Evolutionary conservation across 768 basidiomycete genomes (phyloP), one percentile per base, ranked within the genome.

Genomic region (Tubosaeta sp.): DNA sequence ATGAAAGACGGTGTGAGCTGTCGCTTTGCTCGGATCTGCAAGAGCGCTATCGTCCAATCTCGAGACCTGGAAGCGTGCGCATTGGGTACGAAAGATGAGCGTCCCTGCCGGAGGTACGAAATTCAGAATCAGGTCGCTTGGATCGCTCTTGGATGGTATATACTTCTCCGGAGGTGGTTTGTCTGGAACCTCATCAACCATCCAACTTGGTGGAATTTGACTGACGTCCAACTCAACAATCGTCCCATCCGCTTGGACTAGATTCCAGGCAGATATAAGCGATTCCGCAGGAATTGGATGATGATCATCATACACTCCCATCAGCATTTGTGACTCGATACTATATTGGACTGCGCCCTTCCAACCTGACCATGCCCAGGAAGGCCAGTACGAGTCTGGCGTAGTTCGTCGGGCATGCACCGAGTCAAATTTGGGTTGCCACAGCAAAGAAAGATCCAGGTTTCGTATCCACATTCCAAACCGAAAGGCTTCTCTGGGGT

Each of bases 281-380:
- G 60, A 64, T 36, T 60, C 57, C 1, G 27, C 43, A 21, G 63
- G 63, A 9, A 9, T 27, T 2, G 21, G 21, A 38, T 52, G 54
- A 3, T 22, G 21, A 32, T 46, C 41, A 2, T 27, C 19, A 9
- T 45, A 24, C 1, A 22, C 19, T n/a, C 55, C 43, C 12, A 43
- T 14, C 18, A 46, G 14, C 39, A 47, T 25, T 4, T 49, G 43
- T 16, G 36, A 24, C 29, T 50, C 52, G 39, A 34, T 12, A 19
- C 46, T 27, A n/a, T 54, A 59, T 7, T 48, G 24, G 13, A 55
- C 46, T 9, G 58, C 61, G 34, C 63, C 63, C 22, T 41, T 56
- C 63, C 62, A 64, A 2, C 58, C 62, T 5, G 63, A 52, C 58
- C 62, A 64, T 13, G 63, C 60, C 62, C 62, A 64, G 14, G 63